Evolutionary conservation across 2,329 filamentous ascomycete genomes (phyloP).

Genomic region (Calonectria hongkongensis): DNA sequence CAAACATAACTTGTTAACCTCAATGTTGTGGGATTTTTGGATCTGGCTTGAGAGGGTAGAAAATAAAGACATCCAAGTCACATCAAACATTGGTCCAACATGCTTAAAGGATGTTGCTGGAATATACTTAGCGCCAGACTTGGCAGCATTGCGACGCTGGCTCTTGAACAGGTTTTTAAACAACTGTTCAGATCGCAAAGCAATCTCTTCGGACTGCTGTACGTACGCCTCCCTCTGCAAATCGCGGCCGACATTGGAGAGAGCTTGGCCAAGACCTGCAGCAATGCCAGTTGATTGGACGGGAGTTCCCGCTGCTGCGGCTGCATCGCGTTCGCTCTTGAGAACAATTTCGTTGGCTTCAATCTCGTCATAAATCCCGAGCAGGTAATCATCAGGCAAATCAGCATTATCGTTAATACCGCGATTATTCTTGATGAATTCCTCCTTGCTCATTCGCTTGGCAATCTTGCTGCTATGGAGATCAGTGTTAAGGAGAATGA

Average conservation of each 20-base stretch:
- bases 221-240: slow-evolving; percentile 94
- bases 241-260: slow-evolving; percentile 94
- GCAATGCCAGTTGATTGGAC: slow-evolving; percentile 82
- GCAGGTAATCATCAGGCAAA: slow-evolving; percentile 93
- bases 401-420: slow-evolving; percentile 98
- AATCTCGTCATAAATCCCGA: slow-evolving; percentile 94
- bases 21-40: slow-evolving; percentile 93
- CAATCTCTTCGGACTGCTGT: slow-evolving; percentile 96
- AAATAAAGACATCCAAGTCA: slow-evolving; percentile 99
- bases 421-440: slow-evolving; percentile 99
- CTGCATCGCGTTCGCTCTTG: slow-evolving; percentile 91
- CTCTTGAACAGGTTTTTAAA: slow-evolving; percentile 95
- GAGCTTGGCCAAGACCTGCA: slow-evolving; percentile 88
- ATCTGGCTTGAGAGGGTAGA: slow-evolving; percentile 95
- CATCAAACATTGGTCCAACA: slow-evolving; percentile 98
- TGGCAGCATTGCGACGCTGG: slow-evolving; percentile 86
- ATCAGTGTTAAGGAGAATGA: slow-evolving; percentile 97
- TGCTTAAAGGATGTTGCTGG: slow-evolving; percentile 95
- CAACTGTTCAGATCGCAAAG: slow-evolving; percentile 82
- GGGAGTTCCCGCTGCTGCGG: slow-evolving; percentile 83
- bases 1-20: slow-evolving; percentile 93
- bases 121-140: slow-evolving; percentile 84
- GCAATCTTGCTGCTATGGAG: slow-evolving; percentile 91
- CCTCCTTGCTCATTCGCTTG: slow-evolving; percentile 93
- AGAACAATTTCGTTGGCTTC: slow-evolving; percentile 93